Percentiles rank a stretch among this genome's conserved stretches.
phyloP scores from a whole-genome alignment of 1,139 yeast genomes.

The Lodderomyces orthopsilosis region DNA sequence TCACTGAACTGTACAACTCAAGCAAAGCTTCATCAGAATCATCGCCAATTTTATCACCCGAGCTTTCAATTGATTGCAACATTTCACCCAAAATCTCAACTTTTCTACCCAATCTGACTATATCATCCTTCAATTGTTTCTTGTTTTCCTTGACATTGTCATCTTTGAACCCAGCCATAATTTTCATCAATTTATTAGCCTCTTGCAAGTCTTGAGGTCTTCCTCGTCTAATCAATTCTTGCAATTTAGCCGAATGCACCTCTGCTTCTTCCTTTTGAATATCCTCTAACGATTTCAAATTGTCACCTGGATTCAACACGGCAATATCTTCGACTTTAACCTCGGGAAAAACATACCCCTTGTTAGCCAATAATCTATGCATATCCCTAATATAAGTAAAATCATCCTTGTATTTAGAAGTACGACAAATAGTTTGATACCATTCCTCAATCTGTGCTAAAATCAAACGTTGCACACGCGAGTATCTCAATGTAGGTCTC shows the following conservation, averaged over 20 bases:
- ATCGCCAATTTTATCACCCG: constrained; percentile 49
- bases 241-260: constrained; percentile 92
- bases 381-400: constrained; percentile 89
- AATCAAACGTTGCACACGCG: constrained; percentile 79
- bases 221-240: constrained; percentile 92
- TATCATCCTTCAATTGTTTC: constrained; percentile 79
- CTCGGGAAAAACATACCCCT: constrained; percentile 90
- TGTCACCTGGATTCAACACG: constrained; percentile 89
- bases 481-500: constrained; percentile 83
- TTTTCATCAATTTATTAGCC: constrained; percentile 94
- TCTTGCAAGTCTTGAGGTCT: constrained; percentile 94
- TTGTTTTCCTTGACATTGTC: constrained; percentile 68
- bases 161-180: constrained; percentile 96
- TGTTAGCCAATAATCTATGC: constrained; percentile 85
- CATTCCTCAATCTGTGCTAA: constrained; percentile 94
- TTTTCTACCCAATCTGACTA: constrained; percentile 81
- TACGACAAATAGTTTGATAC: constrained; percentile 93
- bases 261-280: constrained; percentile 88
- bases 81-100: constrained; percentile 89
- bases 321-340: constrained; percentile 89
- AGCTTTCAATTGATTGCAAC: constrained; percentile 58
- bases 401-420: constrained; percentile 87
- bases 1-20: constrained; percentile 77
- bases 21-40: constrained; percentile 67
- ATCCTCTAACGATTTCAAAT: constrained; percentile 84